A percentile compares a stretch with the other conserved stretches of the same genome.
phyloP scores from a whole-genome alignment of 306 rosid species.

The Quercus gilva region DNA sequence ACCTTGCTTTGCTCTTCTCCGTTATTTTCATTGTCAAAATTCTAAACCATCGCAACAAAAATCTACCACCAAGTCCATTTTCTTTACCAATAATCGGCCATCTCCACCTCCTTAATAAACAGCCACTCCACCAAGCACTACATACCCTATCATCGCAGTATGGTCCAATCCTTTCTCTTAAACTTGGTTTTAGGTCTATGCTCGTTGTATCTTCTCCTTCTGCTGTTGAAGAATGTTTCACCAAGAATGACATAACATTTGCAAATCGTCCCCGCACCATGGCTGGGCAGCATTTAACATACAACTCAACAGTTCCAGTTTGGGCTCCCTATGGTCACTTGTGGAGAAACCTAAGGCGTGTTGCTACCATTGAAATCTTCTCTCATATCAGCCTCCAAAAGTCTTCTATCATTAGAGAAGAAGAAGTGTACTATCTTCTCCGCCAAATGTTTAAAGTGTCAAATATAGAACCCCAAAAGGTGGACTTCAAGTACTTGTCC shows the following conservation, averaged over 20 bases:
- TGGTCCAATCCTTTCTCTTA: conserved; percentile 28
- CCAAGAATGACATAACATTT: conserved; percentile 33
- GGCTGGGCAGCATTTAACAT: conserved; percentile 22
- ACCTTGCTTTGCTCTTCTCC: conserved; percentile 14
- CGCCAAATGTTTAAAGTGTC: conserved; percentile 5
- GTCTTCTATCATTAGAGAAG: conserved; percentile 18
- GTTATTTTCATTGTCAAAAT: neutral
- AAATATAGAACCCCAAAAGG: neutral
- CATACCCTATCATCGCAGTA: conserved; percentile 18
- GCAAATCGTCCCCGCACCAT: conserved; percentile 41
- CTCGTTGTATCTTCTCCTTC: conserved; percentile 42
- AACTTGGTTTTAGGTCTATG: conserved; percentile 26
- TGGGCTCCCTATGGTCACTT: conserved; percentile 25
- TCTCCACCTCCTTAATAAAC: conserved; percentile 36
- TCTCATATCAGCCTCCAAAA: conserved; percentile 13
- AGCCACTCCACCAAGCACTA: conserved; percentile 29
- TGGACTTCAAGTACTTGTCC: neutral
- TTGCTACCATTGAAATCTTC: conserved; percentile 23
- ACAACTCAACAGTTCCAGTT: conserved; percentile 12
- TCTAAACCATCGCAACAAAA: neutral
- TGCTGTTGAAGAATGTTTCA: conserved; percentile 36
- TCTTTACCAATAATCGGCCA: conserved; percentile 48
- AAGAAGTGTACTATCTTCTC: conserved; percentile 15
- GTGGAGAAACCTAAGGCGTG: conserved; percentile 31
- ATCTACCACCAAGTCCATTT: conserved; percentile 44